Base-by-base conservation (phyloP, 768 basidiomycete species). In the Rhizopogon vesiculosus region DNA sequence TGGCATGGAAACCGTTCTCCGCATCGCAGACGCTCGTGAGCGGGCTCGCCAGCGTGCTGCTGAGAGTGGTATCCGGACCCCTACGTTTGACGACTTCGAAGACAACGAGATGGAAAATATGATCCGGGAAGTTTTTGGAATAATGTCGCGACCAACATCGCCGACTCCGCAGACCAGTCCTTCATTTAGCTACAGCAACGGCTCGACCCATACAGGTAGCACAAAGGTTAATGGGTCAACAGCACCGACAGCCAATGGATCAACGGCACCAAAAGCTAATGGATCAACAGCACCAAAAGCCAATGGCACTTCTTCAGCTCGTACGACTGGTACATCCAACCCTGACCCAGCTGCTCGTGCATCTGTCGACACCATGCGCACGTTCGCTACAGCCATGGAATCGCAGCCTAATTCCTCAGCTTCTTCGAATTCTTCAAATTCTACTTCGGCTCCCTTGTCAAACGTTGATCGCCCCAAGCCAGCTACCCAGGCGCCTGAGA, bases 11-110 rank as follows among this genome's bases (percentile, higher is more conserved):
- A 73, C 73, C 0, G 64, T 72, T 3, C 56, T 72, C 13, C 71
- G 69, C 13, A 55, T 78, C 38, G 75, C 73, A 29, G 66, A 65
- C 28, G 73, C 74, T 1, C 71, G 76, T 18, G 78, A 78, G 56
- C 63, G 70, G 10, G 64, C 80, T 3, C 73, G 79, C 40, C 55
- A 61, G 39, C 61, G 59, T 15, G 63, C 66, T 8, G 68, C 70
- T 2, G 69, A 70, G 38, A 70, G 58, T 25, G 68, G 69, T 3
- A 53, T 72, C 28, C 70, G 69, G 8, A 57, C 57, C 6, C 69
- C 69, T n/a, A 67, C 69, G 1, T 70, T 65, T 5, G 62, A 70
- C 13, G 69, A 70, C 56, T 70, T 70, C 19, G 68, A 70, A 46
- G 69, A 70, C 3, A 33, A 10, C 0, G 61, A 71, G 5, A 60